Evolutionary conservation across 352 stramenopile species (phyloP).

Genomic region (Pythium volutum): DNA sequence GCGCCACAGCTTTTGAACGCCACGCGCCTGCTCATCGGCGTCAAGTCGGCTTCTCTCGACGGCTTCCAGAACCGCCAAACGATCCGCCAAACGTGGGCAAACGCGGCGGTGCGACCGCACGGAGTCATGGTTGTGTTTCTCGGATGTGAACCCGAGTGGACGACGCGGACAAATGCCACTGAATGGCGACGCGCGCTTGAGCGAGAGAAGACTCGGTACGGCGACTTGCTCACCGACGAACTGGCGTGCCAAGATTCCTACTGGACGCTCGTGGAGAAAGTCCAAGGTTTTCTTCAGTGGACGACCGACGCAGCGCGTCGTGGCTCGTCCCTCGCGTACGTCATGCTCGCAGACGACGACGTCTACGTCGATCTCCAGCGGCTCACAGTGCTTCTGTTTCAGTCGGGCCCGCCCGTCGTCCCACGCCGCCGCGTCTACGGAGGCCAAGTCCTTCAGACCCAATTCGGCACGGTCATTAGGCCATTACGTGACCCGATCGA

Average conservation of each 20-base stretch:
- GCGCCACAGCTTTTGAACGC: background rate
- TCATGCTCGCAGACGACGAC: conserved; percentile 61
- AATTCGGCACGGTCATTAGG: conserved; percentile 14
- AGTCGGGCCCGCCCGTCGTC: background rate
- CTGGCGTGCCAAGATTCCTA: conserved; percentile 53
- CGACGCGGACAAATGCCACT: background rate
- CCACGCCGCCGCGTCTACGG: conserved; percentile 23
- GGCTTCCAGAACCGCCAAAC: conserved; percentile 27
- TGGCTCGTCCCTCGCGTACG: background rate
- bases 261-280: conserved; percentile 39
- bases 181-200: background rate
- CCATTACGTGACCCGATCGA: conserved; percentile 4
- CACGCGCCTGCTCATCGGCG: conserved; percentile 32
- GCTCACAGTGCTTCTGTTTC: background rate
- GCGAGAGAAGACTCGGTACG: conserved; percentile 32
- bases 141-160: conserved; percentile 23
- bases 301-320: background rate
- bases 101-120: background rate
- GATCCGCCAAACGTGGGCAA: conserved; percentile 34
- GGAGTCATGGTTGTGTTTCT: conserved; percentile 35
- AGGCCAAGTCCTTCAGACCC: conserved; percentile 29
- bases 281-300: conserved; percentile 36
- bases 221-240: conserved; percentile 46
- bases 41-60: conserved; percentile 35
- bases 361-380: conserved; percentile 17